Base-by-base conservation (phyloP, 805 yeast species). In the baker's yeast (Saccharomyces cerevisiae) region DNA sequence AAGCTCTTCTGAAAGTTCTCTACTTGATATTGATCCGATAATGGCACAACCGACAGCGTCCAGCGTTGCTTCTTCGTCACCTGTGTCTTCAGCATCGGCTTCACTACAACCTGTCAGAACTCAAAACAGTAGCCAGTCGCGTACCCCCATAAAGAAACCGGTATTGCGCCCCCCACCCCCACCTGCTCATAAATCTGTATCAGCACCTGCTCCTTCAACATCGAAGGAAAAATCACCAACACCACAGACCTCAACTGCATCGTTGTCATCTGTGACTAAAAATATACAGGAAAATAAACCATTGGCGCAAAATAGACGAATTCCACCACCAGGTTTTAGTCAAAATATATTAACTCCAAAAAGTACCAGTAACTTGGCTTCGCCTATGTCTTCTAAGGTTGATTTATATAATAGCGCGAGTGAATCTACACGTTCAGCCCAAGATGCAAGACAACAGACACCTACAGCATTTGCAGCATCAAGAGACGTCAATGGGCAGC, bases 251-350 rank as follows among this genome's bases (percentile, higher is more conserved):
- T 50, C 54, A 3, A 52, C 56, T 21, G 64, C 54, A 0, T 28
- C 61, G 3, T 41, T 63, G 27, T 58, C 62, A 2, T 66, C 67
- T 27, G 53, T 51, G 29, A 61, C 59, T 51, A 61, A 54, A 2
- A 14, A 2, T n/a, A 22, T 46, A 8, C 30, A 46, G n/a, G 29
- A 22, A 21, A 26, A 22, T 6, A 24, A 22, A 27, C 48, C 30
- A 13, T 27, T 22, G 10, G 43, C 48, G 10, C 49, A 22, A 17
- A 8, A 17, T 13, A 30, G 27, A 14, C 27, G 28, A 31, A 2
- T 59, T 14, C 62, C 71, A 4, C 76, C 76, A 29, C 77, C 76
- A 6, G 76, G 76, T 0, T 72, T 67, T 48, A 63, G 66, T 31
- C 71, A 65, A 26, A 41, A 64, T 3, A 57, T 73, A 6, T 55